These are phyloP conservation scores for Trichoderma hamatum DNA, from an alignment of 2,329 filamentous ascomycete species.

Conservation along the genomic window DNA sequence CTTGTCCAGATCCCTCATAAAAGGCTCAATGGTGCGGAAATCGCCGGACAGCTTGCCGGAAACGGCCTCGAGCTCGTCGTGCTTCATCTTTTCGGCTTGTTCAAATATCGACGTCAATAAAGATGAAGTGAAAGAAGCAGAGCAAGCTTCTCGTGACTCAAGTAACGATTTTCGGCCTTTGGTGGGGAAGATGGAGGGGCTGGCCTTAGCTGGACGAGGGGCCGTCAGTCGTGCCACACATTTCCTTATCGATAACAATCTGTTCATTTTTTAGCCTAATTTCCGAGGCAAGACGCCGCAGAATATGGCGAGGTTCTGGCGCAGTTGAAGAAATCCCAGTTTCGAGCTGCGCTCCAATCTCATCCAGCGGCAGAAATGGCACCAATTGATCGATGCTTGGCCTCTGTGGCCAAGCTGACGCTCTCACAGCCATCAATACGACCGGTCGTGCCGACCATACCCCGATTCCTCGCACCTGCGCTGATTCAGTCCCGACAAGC, in stretches of 20 bases:
- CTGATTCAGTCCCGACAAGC: conserved; percentile 49
- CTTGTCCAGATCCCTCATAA: conserved; percentile 77
- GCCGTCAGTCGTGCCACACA: conserved; percentile 11
- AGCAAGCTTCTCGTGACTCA: conserved; percentile 31
- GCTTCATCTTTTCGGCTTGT: conserved; percentile 51
- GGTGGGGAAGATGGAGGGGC: conserved; percentile 35
- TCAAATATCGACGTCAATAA: conserved; percentile 31
- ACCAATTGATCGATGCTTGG: conserved; percentile 56
- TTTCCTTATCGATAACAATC: conserved; percentile 33
- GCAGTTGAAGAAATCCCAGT: conserved; percentile 23
- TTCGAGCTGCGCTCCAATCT: conserved; percentile 37
- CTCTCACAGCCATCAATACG: conserved; percentile 46
- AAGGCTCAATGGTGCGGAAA: conserved; percentile 79
- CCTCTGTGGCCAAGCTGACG: conserved; percentile 56
- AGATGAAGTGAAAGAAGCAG: conserved; percentile 15
- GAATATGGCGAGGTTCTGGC: conserved; percentile 21
- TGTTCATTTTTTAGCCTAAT: conserved; percentile 32
- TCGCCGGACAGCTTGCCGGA: conserved; percentile 61
- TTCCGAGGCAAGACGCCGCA: conserved; percentile 32
- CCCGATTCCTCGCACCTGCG: conserved; percentile 54
- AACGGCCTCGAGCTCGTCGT: conserved; percentile 57
- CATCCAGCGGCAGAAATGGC: conserved; percentile 47
- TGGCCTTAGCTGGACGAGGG: conserved; percentile 25
- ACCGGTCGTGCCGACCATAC: conserved; percentile 49
- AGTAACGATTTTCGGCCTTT: conserved; percentile 32